Evolutionary conservation across 176 grass and related monocot genomes (phyloP).

Genomic region (Themeda triandra): DNA sequence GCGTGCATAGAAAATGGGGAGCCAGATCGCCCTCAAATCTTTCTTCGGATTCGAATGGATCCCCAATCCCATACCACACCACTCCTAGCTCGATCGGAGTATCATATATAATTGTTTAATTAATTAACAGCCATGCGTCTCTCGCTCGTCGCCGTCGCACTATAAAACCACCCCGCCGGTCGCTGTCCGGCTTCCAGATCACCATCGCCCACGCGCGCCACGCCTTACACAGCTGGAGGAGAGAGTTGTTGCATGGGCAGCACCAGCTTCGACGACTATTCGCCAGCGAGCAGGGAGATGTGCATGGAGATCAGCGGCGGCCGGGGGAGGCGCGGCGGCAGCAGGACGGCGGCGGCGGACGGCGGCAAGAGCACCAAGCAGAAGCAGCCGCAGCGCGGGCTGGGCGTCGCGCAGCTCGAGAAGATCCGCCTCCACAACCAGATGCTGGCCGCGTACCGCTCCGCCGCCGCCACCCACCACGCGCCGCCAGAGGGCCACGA

Average conservation of each 20-base stretch:
- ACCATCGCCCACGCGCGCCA: not conserved
- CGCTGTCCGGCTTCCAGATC: not conserved
- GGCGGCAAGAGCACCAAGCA: not conserved
- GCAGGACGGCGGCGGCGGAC: not conserved
- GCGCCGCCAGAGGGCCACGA: not conserved
- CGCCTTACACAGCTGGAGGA: not conserved
- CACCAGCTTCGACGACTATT: not conserved
- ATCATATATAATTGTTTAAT: too few species aligned
- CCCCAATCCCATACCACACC: too few species aligned
- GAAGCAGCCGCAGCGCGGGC: conserved; percentile 54
- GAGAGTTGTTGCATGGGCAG: conserved; percentile 20
- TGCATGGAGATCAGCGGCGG: conserved; percentile 26
- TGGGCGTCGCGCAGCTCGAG: conserved; percentile 51
- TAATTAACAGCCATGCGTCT: too few species aligned
- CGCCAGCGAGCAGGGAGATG: conserved; percentile 13
- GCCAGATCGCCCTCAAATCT: too few species aligned
- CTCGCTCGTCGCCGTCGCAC: too few species aligned
- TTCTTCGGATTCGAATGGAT: too few species aligned
- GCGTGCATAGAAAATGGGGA: too few species aligned
- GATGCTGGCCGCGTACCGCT: conserved; percentile 45
- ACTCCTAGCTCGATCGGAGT: too few species aligned
- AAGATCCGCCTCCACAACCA: conserved; percentile 64
- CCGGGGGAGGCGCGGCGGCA: conserved; percentile 17
- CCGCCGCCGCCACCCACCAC: not conserved
- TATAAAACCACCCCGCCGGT: not conserved